Base-by-base conservation (phyloP, 164 flowering plant species). In the Cinnamomum chago region DNA sequence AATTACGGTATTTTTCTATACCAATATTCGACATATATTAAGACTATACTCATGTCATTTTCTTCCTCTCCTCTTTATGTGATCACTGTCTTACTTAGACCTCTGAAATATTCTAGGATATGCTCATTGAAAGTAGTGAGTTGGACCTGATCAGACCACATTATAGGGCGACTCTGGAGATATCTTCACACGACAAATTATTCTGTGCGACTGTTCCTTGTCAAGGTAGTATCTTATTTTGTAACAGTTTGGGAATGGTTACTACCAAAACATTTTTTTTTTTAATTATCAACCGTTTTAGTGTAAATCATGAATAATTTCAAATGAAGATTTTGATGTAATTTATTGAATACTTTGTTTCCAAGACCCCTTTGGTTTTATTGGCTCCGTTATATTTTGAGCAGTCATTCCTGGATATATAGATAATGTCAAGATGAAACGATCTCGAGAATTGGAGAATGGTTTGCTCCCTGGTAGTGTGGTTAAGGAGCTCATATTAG, bases 331-430 rank as follows among this genome's bases (percentile, higher is more conserved):
- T 40, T 40, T 40, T 40, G 47, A 40, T 40, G 47, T 40, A 40
- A 40, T 40, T 40, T 40, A 40, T 40, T 40, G 71, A 47, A n/a
- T 35, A n/a, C 18, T 35, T 23, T 58, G 60, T 25, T 27, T 33
- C 11, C 3, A 25, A 6, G n/a, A n/a, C 28, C 65, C 30, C 52
- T 30, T 72, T 47, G 14, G 20, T 22, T 58, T 71, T 58, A n/a
- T 18, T 65, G 15, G 12, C 20, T 71, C 65, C 52, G 10, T 17
- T 70, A 47, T 33, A 20, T 11, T 23, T 27, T 12, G 69, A 67
- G 65, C 85, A 92, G 97, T 90, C 70, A 22, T 65, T 35, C 94
- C 97, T 74, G 97, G 94, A 79, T 60, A 79, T 51, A 71, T 83
- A 30, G 62, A 73, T 7, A 66, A 13, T 77, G 82, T 88, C 52